These are phyloP conservation scores for Arabis alpina DNA, from an alignment of 345 rosid species.

Conservation along the genomic window DNA sequence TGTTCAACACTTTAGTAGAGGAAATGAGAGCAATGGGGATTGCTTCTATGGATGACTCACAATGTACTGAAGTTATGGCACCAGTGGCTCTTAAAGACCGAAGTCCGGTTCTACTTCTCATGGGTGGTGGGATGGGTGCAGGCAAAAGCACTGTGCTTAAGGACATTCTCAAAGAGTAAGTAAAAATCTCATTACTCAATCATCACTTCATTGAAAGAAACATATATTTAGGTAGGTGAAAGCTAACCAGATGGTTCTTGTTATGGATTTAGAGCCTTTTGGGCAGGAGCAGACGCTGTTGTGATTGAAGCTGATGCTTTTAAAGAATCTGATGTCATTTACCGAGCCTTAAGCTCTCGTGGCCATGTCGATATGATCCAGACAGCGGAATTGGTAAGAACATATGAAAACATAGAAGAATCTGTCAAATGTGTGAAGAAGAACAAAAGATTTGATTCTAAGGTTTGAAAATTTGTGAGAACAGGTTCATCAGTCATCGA, in stretches of 20 bases:
- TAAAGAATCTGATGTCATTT: constrained; percentile 94
- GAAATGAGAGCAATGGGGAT: constrained; percentile 89
- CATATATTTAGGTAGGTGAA: not conserved
- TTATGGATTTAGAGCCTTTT: constrained; percentile 65
- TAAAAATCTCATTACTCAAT: not conserved
- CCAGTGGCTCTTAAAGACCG: constrained; percentile 82
- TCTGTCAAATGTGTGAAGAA: not conserved
- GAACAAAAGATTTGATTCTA: not conserved
- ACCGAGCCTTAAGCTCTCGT: constrained; percentile 80
- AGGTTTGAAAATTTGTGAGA: not conserved
- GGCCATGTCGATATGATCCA: constrained; percentile 88
- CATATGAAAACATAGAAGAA: not conserved
- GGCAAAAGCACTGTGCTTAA: constrained; percentile 97
- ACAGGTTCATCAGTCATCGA: constrained; percentile 96
- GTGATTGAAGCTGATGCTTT: constrained; percentile 96
- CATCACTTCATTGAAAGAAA: not conserved
- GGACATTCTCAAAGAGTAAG: constrained; percentile 90
- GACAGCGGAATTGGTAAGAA: constrained; percentile 81
- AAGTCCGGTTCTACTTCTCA: constrained; percentile 87
- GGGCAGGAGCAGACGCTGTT: constrained; percentile 85
- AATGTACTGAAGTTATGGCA: constrained; percentile 83
- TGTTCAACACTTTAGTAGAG: constrained; percentile 77
- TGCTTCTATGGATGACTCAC: constrained; percentile 56
- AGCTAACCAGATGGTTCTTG: constrained; percentile 26
- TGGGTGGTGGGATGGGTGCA: constrained; percentile 99